phyloP scores from a whole-genome alignment of 2,329 filamentous ascomycete genomes.

The Aspergillus sp. region DNA sequence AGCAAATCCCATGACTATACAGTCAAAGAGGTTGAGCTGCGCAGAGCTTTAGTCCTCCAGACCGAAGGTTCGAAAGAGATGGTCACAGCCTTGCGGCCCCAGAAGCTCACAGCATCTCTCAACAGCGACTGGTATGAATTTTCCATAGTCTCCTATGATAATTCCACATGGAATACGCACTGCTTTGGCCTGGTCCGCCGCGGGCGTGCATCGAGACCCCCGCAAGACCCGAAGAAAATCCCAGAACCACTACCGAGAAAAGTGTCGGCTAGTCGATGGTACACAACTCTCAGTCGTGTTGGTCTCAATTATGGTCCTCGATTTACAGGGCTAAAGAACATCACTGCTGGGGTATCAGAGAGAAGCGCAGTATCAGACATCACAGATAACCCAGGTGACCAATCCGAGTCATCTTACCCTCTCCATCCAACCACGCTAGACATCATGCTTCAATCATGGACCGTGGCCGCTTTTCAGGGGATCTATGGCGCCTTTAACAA shows the following conservation, averaged over 20 bases:
- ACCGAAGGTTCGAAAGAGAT: conserved; percentile 14
- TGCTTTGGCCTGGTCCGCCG: neutral
- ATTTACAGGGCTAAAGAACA: neutral
- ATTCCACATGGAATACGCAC: neutral
- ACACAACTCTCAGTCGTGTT: neutral
- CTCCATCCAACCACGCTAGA: neutral
- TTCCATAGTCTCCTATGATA: neutral
- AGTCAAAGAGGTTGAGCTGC: neutral
- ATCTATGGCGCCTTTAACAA: neutral
- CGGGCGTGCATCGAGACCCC: neutral
- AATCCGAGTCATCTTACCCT: neutral
- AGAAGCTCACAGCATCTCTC: conserved; percentile 10
- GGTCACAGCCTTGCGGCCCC: conserved; percentile 17
- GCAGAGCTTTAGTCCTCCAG: too few relatives aligned
- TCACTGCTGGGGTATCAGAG: neutral
- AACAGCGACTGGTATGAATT: conserved; percentile 28
- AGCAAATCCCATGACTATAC: neutral
- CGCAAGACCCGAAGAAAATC: neutral
- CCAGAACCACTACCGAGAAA: neutral
- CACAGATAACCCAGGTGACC: neutral
- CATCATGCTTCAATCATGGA: neutral
- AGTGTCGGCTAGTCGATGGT: neutral
- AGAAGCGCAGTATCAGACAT: neutral
- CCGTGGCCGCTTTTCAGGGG: neutral
- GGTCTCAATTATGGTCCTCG: neutral